Evolutionary conservation across 2,329 filamentous ascomycete genomes (phyloP).

Genomic region (Emergomyces orientalis): DNA sequence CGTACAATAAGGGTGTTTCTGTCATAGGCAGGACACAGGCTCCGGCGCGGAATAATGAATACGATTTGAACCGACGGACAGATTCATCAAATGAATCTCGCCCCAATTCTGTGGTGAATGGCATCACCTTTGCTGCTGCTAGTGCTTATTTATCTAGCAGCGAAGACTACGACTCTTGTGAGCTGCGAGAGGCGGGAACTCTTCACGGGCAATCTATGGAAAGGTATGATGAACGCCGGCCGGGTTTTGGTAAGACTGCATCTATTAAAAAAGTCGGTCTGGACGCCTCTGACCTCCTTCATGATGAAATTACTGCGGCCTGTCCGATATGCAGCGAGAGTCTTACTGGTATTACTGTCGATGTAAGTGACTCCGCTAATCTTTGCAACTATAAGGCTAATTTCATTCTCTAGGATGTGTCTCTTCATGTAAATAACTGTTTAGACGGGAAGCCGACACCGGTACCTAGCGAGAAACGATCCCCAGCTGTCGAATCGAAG

Average conservation of each 20-base stretch:
- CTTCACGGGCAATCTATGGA: background rate
- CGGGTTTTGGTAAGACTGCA: conserved; percentile 20
- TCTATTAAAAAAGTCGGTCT: conserved; percentile 15
- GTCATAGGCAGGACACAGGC: background rate
- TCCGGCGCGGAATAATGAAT: no score
- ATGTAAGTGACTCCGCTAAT: conserved; percentile 13
- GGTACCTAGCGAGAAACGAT: conserved; percentile 24
- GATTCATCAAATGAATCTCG: background rate
- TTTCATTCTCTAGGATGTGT: conserved; percentile 52
- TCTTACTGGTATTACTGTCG: conserved; percentile 49
- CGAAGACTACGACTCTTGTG: background rate
- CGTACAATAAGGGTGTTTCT: conserved; percentile 48
- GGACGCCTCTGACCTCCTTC: conserved; percentile 40
- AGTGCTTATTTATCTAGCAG: background rate
- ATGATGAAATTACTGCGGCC: conserved; percentile 24
- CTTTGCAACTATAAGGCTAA: background rate
- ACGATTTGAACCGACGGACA: conserved; percentile 26
- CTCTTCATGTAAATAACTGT: conserved; percentile 83
- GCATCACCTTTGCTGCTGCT: background rate
- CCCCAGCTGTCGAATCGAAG: conserved; percentile 12
- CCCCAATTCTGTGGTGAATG: background rate
- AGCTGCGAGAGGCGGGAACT: background rate
- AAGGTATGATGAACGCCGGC: background rate
- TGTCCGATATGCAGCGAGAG: conserved; percentile 72
- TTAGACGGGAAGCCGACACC: conserved; percentile 69